Evolutionary conservation across 106 monocot species (phyloP).

Genomic region (Iris macrosiphon): DNA sequence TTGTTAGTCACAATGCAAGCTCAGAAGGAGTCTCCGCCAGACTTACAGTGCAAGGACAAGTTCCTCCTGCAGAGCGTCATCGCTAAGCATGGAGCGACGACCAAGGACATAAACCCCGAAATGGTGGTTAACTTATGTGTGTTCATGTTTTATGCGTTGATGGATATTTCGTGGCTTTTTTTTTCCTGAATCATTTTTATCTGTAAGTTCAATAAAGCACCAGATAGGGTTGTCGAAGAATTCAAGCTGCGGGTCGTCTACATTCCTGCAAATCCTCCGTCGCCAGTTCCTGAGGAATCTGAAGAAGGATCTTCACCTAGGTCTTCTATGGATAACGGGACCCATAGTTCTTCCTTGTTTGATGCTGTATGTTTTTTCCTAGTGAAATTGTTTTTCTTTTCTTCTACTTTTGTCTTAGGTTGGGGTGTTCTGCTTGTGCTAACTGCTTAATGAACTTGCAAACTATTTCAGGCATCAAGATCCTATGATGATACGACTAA

Average conservation of each 20-base stretch:
- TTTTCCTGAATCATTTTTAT: too few species aligned
- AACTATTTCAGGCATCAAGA: conserved; percentile 40
- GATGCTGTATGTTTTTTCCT: conserved; percentile 26
- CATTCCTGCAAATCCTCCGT: conserved; percentile 64
- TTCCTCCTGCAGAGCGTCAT: conserved; percentile 73
- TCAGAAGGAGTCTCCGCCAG: conserved; percentile 67
- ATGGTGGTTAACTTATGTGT: conserved; percentile 27
- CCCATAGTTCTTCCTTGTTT: conserved; percentile 15
- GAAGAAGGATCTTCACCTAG: conserved; percentile 71
- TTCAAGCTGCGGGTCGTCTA: conserved; percentile 65
- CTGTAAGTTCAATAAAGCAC: conserved; percentile 61
- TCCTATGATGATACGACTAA: conserved; percentile 31
- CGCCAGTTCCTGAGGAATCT: conserved; percentile 73
- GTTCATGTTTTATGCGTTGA: not conserved
- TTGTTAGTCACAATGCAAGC: conserved; percentile 85
- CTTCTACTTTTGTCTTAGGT: too few species aligned
- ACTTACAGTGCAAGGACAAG: conserved; percentile 76
- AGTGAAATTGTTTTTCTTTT: not conserved
- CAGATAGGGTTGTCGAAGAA: conserved; percentile 62
- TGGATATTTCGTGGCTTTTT: not conserved
- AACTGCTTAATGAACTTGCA: not conserved
- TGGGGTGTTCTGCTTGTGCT: not conserved
- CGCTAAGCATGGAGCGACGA: conserved; percentile 32
- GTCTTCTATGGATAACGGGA: conserved; percentile 43
- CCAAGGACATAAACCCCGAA: conserved; percentile 58